Base-by-base conservation (phyloP, 2,329 filamentous ascomycete species). In the Claviceps cyperi region DNA sequence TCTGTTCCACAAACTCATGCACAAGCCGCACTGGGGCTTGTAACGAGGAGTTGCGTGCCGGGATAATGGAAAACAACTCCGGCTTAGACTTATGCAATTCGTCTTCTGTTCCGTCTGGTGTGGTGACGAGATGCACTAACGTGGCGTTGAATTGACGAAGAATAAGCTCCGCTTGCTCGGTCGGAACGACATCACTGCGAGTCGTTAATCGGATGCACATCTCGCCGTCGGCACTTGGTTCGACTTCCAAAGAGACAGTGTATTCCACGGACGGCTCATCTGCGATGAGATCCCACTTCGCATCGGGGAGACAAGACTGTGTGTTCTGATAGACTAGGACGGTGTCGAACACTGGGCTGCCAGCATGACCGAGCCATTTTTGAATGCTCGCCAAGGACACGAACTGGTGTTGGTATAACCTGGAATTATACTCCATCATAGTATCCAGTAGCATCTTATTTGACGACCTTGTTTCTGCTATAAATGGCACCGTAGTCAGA, bases 301-400 rank as follows among this genome's bases (percentile, higher is more conserved):
- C 43, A 1, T 62, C 50, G 15, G 53, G 46, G 37, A 52, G 50
- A 37, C 55, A 43, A 17, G 66, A 55, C 17, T 48, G 66, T 56
- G 51, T 71, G 55, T 85, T 86, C 59, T 95, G 90, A 59, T 89
- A 91, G 0, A 87, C 84, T 52, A 96, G 79, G 1, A 96, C 71
- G 0, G 88, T 91, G 59, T 96, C 89, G 57, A 96, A 95, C 0
- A 92, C 70, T 0, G 75, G 69, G 6, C 77, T 74, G 22, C 83
- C 78, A 0, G 81, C 70, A 51, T 78, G 73, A 0, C 81, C 81
- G 17, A 86, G 72, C 74, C 82, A 83, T 47, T 76, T 79, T 58
- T 94, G 86, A 9, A 94, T 82, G 32, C 79, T 77, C 3, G 75
- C 72, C 6, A 95, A 69, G 0, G 87, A 79, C 0, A 79, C 78